Base-by-base conservation (phyloP, 345 rosid species). In the Gossypium arboreum region DNA sequence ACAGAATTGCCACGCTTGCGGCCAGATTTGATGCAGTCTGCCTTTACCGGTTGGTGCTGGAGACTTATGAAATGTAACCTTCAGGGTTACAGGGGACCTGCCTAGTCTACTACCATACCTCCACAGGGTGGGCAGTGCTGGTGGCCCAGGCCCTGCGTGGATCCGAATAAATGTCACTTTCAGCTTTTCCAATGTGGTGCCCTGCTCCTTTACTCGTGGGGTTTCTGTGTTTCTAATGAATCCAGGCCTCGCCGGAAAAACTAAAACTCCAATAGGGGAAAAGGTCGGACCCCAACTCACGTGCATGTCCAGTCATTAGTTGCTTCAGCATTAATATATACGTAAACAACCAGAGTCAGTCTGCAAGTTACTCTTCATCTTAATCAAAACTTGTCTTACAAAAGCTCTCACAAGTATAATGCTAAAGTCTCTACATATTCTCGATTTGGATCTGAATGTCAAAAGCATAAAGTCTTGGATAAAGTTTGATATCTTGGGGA, bases 181-280 rank as follows among this genome's bases (percentile, higher is more conserved):
- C 80, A 57, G 75, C 84, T 74, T 81, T 80, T 77, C 75, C 76
- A 43, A 62, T 41, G 74, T 58, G 85, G 70, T 68, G 13, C 64
- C 75, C 34, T 61, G 15, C 67, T 43, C 63, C 54, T 79, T 43
- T 75, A 48, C 69, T 61, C 45, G 79, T 76, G 74, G 76, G 82
- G 79, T 65, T 58, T 54, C 65, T 22, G 22, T 73, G 85, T 71
- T 58, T 43, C 54, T 44, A 25, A 29, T 62, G 25, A 73, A 47
- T 69, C 56, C 11, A 69, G 13, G 3, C 20, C 50, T 39, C 65
- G 27, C 18, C 20, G 52, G 4, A 20, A 20, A 25, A 50, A 25
- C 12, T 2, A 48, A 25, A 50, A 45, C 3, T 22, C 10, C 11
- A 6, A 27, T 3, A 22, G 29, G 29, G 62, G 4, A 57, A 57